phyloP scores from a whole-genome alignment of 345 rosid genomes.

The Cochlearia excelsa region DNA sequence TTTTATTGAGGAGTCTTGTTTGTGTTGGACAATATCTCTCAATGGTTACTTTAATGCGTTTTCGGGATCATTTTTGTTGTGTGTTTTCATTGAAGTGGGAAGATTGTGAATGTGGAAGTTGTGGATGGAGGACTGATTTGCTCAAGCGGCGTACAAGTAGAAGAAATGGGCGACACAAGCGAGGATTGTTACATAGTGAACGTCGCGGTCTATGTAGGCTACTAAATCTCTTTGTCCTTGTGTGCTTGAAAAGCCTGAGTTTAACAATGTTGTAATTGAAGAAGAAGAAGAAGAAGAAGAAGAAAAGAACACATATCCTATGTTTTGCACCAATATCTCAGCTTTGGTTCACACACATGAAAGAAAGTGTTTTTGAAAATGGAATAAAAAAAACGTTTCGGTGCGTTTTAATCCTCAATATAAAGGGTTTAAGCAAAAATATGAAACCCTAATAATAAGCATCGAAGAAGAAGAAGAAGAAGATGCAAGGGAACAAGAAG shows the following conservation, averaged over 20 bases:
- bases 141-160: constrained; percentile 75
- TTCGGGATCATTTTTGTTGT: neutral
- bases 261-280: too few species aligned
- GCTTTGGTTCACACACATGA: too few species aligned
- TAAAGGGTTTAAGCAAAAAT: too few species aligned
- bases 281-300: too few species aligned
- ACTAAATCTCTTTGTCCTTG: constrained; percentile 14
- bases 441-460: too few species aligned
- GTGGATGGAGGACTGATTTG: constrained; percentile 88
- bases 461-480: neutral
- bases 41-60: neutral
- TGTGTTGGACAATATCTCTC: neutral
- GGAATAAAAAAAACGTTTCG: too few species aligned
- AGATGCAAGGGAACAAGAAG: constrained; percentile 13
- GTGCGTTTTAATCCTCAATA: too few species aligned
- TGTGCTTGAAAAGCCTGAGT: too few species aligned
- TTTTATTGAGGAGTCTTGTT: neutral
- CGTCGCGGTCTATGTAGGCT: constrained; percentile 81
- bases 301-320: too few species aligned
- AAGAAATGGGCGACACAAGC: constrained; percentile 89
- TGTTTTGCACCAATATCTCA: too few species aligned
- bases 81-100: constrained; percentile 44
- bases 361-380: too few species aligned
- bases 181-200: constrained; percentile 88
- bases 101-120: constrained; percentile 61